Percentiles rank a stretch among this genome's conserved stretches.
phyloP scores from a whole-genome alignment of 257 asterid genomes.

The Ehretia macrophylla region DNA sequence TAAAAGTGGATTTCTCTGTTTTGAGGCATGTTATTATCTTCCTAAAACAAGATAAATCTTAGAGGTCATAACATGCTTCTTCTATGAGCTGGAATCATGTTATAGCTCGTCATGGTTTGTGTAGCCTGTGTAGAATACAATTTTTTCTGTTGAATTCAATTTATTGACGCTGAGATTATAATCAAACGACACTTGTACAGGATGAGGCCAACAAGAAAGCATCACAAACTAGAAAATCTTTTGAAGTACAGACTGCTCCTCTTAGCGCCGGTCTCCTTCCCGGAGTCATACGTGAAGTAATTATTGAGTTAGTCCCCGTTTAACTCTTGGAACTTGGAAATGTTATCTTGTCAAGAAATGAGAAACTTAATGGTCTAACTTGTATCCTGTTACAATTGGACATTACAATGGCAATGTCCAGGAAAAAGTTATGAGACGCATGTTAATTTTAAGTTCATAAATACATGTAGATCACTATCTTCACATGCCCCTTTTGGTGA shows the following conservation, averaged over 20 bases:
- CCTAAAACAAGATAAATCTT: too few relatives aligned
- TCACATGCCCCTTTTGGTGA: too few relatives aligned
- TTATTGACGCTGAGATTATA: neutral
- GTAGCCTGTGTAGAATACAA: neutral
- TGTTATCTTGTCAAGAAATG: neutral
- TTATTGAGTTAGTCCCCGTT: conserved; percentile 51
- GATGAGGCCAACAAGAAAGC: conserved; percentile 35
- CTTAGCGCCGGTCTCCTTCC: conserved; percentile 78
- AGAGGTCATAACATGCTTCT: too few relatives aligned
- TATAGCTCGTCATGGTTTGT: too few relatives aligned
- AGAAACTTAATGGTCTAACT: neutral
- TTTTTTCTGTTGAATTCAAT: neutral
- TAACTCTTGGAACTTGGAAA: neutral
- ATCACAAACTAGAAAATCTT: conserved; percentile 16
- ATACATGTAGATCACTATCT: too few relatives aligned
- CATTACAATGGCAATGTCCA: neutral
- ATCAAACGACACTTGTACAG: conserved; percentile 29
- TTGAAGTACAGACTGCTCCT: conserved; percentile 87
- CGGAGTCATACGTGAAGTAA: conserved; percentile 84
- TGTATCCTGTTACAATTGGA: neutral
- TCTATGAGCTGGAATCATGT: too few relatives aligned
- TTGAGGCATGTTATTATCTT: too few relatives aligned
- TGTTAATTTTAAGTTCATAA: too few relatives aligned
- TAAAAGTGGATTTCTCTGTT: too few relatives aligned
- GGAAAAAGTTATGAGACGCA: too few relatives aligned